Evolutionary conservation across 2,329 filamentous ascomycete species (phyloP), one percentile per base, ranked within the genome.

Genomic region (Colletotrichum lini): DNA sequence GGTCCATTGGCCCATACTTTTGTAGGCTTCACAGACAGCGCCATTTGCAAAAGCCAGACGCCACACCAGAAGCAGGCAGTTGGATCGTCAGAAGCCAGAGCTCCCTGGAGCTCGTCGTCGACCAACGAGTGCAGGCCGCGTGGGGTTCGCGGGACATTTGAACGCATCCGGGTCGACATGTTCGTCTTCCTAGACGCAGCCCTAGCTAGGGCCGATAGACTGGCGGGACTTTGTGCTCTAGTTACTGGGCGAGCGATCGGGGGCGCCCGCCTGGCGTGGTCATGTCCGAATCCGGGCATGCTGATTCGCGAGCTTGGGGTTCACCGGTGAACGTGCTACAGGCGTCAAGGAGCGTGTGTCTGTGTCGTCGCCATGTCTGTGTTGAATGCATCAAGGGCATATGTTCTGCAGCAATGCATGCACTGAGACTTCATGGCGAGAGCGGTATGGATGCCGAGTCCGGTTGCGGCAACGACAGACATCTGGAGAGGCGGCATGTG

Each of bases 291-390:
- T 59, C 45, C 18, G n/a, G 30, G 18, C 38, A 30, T 47, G 7
- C n/a, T 49, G 65, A 72, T 72, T 69, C 58, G 65, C 16, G 35
- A 57, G 57, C 16, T 67, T 57, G 64, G 50, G 45, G 44, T 40
- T 47, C 9, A 49, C 67, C n/a, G 69, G 69, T 42, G 21, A 49
- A 49, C 38, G 54, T 47, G 38, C 35, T 38, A 64, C 30, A 57
- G 63, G 53, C 65, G 53, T 71, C 58, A 53, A 49, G 38, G 30
- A 35, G 30, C 30, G 30, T 35, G 30, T 35, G 30, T 35, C 30
- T 9, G 52, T 52, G 63, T 38, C 16, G 49, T 70, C 35, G 52
- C 30, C 26, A 23, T 52, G 58, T 68, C 58, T 47, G 65, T 59
- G 65, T 68, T 59, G 44, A 42, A 45, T 35, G 64, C 62, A 60